Base-by-base conservation (phyloP, 768 basidiomycete species). In the Jaapia argillacea region DNA sequence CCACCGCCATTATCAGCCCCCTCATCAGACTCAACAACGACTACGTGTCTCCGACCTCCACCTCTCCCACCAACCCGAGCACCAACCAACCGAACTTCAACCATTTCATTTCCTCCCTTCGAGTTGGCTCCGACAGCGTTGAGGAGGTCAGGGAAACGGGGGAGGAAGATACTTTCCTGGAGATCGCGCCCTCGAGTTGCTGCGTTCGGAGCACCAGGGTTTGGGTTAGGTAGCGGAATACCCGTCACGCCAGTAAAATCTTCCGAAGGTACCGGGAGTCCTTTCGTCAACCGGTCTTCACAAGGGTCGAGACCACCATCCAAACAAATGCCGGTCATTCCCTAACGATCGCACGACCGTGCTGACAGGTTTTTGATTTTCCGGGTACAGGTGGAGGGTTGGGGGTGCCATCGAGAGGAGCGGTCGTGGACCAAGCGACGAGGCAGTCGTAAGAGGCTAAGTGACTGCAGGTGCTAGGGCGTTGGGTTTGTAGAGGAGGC, bases 401-500 rank as follows among this genome's bases (percentile, higher is more conserved):
- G 4, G 36, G 25, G 4, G 22, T 14, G n/a, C 28, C 41, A 21
- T 13, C 16, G n/a, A 4, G 41, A 27, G 13, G 14, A 40, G 54
- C 62, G 2, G 56, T 40, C 3, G 72, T 79, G 58, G 89, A 90
- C 86, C 86, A 90, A 25, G 70, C 69, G 14, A 88, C 69, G 7
- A 90, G 76, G 53, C 86, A 87, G 13, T 60, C 55, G 46, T 86
- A 73, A 52, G 85, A 88, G 3, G 75, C 75, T 38, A 83, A 65
- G 48, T 86, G 84, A 4, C 85, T 84, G 45, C 85, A 88, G 1
- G 84, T 0, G 81, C 70, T 16, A 86, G 74, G 0, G 83, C 77
- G 49, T 75, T 87, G 0, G 86, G 85, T 49, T 73, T 75, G 57
- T 81, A 68, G 57, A 89, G 67, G 20, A 84, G 63, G 51, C 86